Evolutionary conservation across 2,329 filamentous ascomycete genomes (phyloP), one percentile per base, ranked within the genome.

Genomic region (Blastomyces emzantsi): DNA sequence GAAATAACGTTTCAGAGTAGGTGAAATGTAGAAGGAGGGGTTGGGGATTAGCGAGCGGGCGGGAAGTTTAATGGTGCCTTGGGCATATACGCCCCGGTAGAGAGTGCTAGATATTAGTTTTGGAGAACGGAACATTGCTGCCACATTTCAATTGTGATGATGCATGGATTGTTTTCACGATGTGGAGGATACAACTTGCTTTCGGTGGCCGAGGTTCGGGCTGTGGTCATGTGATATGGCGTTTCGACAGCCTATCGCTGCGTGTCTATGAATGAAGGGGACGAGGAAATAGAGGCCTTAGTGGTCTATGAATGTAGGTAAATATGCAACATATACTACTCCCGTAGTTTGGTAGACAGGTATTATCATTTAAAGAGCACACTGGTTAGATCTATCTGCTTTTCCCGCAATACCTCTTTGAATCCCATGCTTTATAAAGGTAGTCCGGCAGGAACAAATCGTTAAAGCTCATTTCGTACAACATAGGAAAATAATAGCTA

Each of bases 71-170:
- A n/a, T 45, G 30, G 4, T 8, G 25, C 13, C 33, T 28, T 22
- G 57, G 13, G 22, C 39, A 19, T 22, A 25, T 15, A 25, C 28
- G 17, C 57, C 57, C 11, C 57, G 6, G n/a, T 43, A n/a, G 57
- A 60, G 28, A 25, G 28, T 7, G 17, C 9, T 30, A 9, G 43
- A 30, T 52, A 61, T 51, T 33, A 28, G 15, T n/a, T 28, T 43
- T 51, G 47, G 61, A 55, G 61, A 39, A 39, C 51, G 61, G 28
- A 62, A 47, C 61, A 62, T 62, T 62, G 51, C 51, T 54, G 60
- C n/a, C n/a, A 9, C 51, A 39, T 30, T 17, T 61, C 19, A 54
- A 41, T 22, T 43, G 17, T 19, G 30, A 19, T 30, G 43, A 3
- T 9, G 56, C n/a, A 6, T 33, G 19, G 30, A 57, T 47, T 59